A percentile compares a stretch with the other conserved stretches of the same genome.
Evolutionary conservation across 768 basidiomycete genomes (phyloP).

Genomic region (Collybiopsis luxurians): DNA sequence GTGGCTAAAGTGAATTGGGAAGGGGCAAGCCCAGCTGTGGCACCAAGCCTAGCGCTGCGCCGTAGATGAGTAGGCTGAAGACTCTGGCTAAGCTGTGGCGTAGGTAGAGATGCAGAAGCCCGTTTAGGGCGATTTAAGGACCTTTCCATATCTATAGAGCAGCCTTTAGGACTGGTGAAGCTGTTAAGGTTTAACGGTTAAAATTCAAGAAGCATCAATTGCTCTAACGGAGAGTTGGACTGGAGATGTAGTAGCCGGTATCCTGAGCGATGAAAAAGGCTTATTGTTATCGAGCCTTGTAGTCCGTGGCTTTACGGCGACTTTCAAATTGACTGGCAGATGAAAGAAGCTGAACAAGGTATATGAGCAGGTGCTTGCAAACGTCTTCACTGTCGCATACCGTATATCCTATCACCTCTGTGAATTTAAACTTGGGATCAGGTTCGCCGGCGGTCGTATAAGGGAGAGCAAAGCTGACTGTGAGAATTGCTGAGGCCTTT

Average conservation of each 20-base stretch:
- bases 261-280: not conserved
- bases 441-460: constrained; percentile 1
- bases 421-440: not conserved
- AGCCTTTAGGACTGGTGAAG: not conserved
- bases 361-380: too few species aligned
- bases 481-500: too few species aligned
- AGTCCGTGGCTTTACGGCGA: not conserved
- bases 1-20: not conserved
- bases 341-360: not conserved
- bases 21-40: not conserved
- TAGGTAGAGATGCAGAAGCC: not conserved
- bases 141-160: not conserved
- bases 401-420: not conserved
- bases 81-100: not conserved
- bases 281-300: constrained; percentile 3
- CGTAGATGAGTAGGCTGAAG: not conserved
- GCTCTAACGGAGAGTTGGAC: too few species aligned
- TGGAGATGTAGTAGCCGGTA: not conserved
- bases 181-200: not conserved
- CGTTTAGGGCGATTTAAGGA: not conserved
- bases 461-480: not conserved
- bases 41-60: not conserved
- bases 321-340: not conserved
- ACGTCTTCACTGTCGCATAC: not conserved
- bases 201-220: not conserved